Conservation (phyloP, 2,329 filamentous ascomycete species). For the Leptodontidium sp. region DNA sequence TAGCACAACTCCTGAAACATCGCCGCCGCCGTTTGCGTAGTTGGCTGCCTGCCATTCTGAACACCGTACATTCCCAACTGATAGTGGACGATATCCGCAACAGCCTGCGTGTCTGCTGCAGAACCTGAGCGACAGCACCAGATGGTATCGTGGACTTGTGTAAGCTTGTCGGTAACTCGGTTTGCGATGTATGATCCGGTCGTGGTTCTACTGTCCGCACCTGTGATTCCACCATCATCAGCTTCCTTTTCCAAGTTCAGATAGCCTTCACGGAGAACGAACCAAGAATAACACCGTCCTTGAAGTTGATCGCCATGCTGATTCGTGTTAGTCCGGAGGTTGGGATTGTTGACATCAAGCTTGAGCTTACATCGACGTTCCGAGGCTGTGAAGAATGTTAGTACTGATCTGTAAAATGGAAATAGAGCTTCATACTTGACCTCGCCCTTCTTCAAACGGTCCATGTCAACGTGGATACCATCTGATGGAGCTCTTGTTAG, state of each 20-base stretch:
- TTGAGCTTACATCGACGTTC: conserved; percentile 87
- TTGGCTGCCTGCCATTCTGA: conserved; percentile 87
- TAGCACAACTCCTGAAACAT: conserved; percentile 99
- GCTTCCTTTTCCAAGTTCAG: conserved; percentile 2
- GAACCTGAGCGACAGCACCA: conserved; percentile 99
- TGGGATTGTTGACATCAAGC: conserved; percentile 32
- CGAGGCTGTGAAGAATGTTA: conserved; percentile 67
- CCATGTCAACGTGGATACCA: conserved; percentile 99
- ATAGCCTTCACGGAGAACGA: conserved; percentile 42
- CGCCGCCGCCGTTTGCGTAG: conserved; percentile 92
- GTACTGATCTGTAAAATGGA: conserved; percentile 17
- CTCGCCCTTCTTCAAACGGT: conserved; percentile 97
- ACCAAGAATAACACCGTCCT: conserved; percentile 95
- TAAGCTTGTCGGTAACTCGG: conserved; percentile 98
- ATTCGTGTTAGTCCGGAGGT: conserved; percentile 42
- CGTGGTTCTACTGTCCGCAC: conserved; percentile 96
- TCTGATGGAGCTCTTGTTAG: conserved; percentile 63
- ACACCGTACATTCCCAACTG: conserved; percentile 93
- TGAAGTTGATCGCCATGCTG: conserved; percentile 99
- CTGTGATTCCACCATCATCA: conserved; percentile 50
- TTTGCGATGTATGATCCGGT: conserved; percentile 99
- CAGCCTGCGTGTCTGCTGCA: conserved; percentile 95
- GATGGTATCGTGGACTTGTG: conserved; percentile 97
- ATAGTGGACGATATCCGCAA: conserved; percentile 97
- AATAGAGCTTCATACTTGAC: conserved; percentile 78